These are phyloP conservation scores for Phialemonium atrogriseum DNA, from an alignment of 2,329 filamentous ascomycete genomes.

Conservation along the genomic window DNA sequence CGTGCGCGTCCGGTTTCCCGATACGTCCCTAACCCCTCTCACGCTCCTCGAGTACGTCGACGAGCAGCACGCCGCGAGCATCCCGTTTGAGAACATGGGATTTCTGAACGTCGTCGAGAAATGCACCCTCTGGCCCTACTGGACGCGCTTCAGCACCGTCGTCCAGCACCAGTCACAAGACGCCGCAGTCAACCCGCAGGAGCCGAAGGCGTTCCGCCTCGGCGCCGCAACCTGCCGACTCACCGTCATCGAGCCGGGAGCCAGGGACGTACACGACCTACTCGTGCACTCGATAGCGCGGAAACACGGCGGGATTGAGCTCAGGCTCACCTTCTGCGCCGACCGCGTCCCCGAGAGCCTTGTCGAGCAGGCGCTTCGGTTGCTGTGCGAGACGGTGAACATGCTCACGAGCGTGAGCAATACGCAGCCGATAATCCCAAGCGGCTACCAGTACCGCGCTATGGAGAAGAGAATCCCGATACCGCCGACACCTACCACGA, in stretches of 20 bases:
- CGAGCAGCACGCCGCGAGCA: conserved; percentile 36
- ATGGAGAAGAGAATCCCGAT: conserved; percentile 34
- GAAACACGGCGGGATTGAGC: conserved; percentile 25
- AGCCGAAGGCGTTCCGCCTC: conserved; percentile 32
- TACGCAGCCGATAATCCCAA: conserved; percentile 35
- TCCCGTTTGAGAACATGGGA: conserved; percentile 42
- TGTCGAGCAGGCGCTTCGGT: conserved; percentile 33
- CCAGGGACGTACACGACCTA: conserved; percentile 35
- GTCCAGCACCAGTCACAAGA: conserved; percentile 41
- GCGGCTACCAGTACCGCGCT: conserved; percentile 29
- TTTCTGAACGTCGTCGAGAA: conserved; percentile 41
- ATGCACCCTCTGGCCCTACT: conserved; percentile 46
- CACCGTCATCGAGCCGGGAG: conserved; percentile 28
- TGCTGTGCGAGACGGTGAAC: conserved; percentile 36
- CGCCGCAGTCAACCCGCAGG: conserved; percentile 24
- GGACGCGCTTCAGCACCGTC: conserved; percentile 45
- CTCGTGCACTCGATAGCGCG: conserved; percentile 33
- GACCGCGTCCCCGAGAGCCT: conserved; percentile 32
- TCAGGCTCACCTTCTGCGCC: conserved; percentile 38
- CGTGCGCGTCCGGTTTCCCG: conserved; percentile 38
- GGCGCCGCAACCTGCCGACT: conserved; percentile 37
- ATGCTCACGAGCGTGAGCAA: conserved; percentile 38
- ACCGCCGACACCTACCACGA: conserved; percentile 11
- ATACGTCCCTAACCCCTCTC: conserved; percentile 34
- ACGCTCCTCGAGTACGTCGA: conserved; percentile 41